Conservation (phyloP, 495 filamentous ascomycete species). For the Trichoderma gamsii region DNA sequence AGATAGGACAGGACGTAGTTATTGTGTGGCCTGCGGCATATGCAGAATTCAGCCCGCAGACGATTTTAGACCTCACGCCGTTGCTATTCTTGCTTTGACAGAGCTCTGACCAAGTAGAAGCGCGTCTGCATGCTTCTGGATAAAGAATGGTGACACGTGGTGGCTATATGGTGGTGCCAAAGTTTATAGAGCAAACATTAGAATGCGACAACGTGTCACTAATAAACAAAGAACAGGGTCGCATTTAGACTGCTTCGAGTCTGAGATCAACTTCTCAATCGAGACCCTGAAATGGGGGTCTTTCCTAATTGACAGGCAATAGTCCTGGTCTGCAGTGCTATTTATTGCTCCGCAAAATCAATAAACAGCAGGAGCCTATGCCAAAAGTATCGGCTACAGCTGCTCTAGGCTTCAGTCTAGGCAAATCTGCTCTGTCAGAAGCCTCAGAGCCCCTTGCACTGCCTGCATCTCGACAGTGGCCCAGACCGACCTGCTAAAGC, state of each 20-base stretch:
- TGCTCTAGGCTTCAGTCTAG: no score
- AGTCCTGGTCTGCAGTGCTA: no score
- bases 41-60: not conserved
- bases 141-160: not conserved
- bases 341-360: no score
- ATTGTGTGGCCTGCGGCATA: not conserved
- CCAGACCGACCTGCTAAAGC: not conserved
- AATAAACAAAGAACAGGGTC: not conserved
- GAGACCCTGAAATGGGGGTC: not conserved
- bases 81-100: not conserved
- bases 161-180: not conserved
- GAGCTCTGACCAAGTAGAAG: not conserved
- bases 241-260: not conserved
- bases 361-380: not conserved
- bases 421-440: no score
- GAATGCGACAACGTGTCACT: slow-evolving; percentile 3
- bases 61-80: not conserved
- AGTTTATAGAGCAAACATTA: not conserved
- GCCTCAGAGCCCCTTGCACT: no score
- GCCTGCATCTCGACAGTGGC: not conserved
- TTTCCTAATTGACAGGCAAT: no score
- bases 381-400: not conserved
- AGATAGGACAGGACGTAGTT: not conserved
- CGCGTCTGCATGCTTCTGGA: not conserved
- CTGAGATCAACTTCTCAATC: not conserved